phyloP scores from a whole-genome alignment of 176 grass and related monocot genomes.

The Urochloa ruziziensis region DNA sequence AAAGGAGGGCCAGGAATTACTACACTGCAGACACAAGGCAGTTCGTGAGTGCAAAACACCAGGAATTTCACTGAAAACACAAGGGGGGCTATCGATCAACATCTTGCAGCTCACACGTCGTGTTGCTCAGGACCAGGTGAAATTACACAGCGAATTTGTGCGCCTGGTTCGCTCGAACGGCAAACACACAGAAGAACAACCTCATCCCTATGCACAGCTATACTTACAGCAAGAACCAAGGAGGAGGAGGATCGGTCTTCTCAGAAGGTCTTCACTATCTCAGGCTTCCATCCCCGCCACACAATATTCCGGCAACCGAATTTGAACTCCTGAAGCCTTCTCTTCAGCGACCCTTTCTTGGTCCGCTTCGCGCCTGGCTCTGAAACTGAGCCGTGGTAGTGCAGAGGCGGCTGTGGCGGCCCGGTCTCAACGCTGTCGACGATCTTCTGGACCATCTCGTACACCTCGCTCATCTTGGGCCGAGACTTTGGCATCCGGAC shows the following conservation, averaged over 20 bases:
- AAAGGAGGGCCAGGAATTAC: neutral
- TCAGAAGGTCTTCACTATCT: constrained; percentile 65
- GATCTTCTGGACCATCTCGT: constrained; percentile 71
- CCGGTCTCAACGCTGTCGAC: constrained; percentile 46
- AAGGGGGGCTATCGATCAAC: neutral
- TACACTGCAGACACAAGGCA: neutral
- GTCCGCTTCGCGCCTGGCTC: constrained; percentile 12
- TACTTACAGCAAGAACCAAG: constrained; percentile 36
- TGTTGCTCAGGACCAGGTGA: neutral
- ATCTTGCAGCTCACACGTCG: neutral
- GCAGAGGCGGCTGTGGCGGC: constrained; percentile 57
- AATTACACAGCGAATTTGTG: no score
- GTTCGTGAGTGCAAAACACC: neutral
- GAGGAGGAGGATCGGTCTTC: no score
- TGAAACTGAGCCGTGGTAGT: constrained; percentile 22
- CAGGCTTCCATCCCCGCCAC: constrained; percentile 66
- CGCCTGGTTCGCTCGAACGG: neutral
- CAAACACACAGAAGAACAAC: constrained; percentile 3
- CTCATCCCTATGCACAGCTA: constrained; percentile 32
- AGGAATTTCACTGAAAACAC: constrained; percentile 2
- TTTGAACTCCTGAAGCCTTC: constrained; percentile 47
- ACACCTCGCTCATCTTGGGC: constrained; percentile 95
- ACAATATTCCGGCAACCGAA: constrained; percentile 39
- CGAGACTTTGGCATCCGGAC: constrained; percentile 64
- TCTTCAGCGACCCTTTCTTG: constrained; percentile 60